Base-by-base conservation (phyloP, 2,329 filamentous ascomycete species). In the Curvularia verruculosa region DNA sequence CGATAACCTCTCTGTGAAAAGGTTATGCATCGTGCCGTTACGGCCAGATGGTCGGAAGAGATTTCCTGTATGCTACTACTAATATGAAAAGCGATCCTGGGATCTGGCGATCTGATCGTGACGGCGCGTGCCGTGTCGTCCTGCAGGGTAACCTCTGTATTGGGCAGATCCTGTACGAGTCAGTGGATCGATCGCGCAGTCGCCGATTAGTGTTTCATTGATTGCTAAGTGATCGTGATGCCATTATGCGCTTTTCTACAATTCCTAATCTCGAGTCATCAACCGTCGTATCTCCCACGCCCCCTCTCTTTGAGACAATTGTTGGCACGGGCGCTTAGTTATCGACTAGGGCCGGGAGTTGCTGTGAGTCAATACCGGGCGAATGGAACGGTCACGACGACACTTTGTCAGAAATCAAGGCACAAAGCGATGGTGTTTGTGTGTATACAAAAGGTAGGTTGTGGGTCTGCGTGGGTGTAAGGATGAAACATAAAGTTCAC, bases 111-210 rank as follows among this genome's bases (percentile, higher is more conserved):
- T 41, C 47, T 29, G 47, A 49, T 49, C 53, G 53, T 46, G 41
- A 21, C 53, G 53, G 48, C 31, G 53, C 53, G 53, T 51, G 50
- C 53, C 53, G 53, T 44, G 41, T 34, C 18, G 52, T 24, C 54
- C 54, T 44, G 43, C 54, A 53, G 28, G 10, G 12, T 13, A 46
- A 45, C 39, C 53, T 56, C 45, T 23, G 23, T 10, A 50, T 51
- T 34, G 39, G n/a, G 24, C 31, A 21, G 29, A 24, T 31, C 49
- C 7, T 15, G 24, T 12, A 26, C 26, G 49, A 51, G 49, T 51
- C 49, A 51, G 39, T 19, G 15, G 34, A 6, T 31, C 40, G 29
- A 29, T 24, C n/a, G 19, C n/a, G 24, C 18, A 46, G 23, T 24
- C 15, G 31, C 31, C 41, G 31, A 24, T 26, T 52, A 41, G 43